Percentiles rank a stretch among this genome's conserved stretches.
Conservation (phyloP, 805 yeast species). For the Yamadazyma philogaea region DNA sequence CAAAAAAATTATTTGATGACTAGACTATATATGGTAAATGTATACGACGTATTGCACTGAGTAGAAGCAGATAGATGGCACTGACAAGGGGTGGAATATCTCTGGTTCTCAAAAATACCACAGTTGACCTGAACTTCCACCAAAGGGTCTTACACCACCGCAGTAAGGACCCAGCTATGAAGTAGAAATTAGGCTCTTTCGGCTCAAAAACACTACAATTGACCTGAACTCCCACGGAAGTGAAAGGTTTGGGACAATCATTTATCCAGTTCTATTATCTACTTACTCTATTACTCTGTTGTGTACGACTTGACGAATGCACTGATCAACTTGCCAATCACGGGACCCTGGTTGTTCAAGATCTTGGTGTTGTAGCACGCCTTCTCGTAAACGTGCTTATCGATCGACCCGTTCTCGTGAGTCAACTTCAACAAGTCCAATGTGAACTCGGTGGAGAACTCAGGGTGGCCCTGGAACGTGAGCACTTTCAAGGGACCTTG, state of each 20-base stretch:
- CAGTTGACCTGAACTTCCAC: too few relatives aligned
- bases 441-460: slow-evolving; percentile 47
- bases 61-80: too few relatives aligned
- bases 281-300: neutral
- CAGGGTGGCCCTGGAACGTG: slow-evolving; percentile 91
- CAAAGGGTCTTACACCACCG: too few relatives aligned
- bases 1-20: slow-evolving; percentile 22
- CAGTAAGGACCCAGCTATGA: too few relatives aligned
- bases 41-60: too few relatives aligned
- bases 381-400: slow-evolving; percentile 25
- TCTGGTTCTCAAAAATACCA: too few relatives aligned
- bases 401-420: slow-evolving; percentile 18
- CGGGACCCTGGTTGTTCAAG: slow-evolving; percentile 39
- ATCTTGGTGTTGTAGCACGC: slow-evolving; percentile 27
- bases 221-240: too few relatives aligned
- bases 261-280: too few relatives aligned
- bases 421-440: slow-evolving; percentile 23
- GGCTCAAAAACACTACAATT: too few relatives aligned
- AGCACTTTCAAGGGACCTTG: slow-evolving; percentile 48
- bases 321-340: slow-evolving; percentile 34
- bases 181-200: too few relatives aligned
- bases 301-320: slow-evolving; percentile 23
- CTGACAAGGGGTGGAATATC: too few relatives aligned
- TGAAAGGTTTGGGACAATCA: too few relatives aligned
- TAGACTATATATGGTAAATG: slow-evolving; percentile 2